phyloP scores from a whole-genome alignment of 1,284 basidiomycete genomes.

The Moesziomyces globuligerus region DNA sequence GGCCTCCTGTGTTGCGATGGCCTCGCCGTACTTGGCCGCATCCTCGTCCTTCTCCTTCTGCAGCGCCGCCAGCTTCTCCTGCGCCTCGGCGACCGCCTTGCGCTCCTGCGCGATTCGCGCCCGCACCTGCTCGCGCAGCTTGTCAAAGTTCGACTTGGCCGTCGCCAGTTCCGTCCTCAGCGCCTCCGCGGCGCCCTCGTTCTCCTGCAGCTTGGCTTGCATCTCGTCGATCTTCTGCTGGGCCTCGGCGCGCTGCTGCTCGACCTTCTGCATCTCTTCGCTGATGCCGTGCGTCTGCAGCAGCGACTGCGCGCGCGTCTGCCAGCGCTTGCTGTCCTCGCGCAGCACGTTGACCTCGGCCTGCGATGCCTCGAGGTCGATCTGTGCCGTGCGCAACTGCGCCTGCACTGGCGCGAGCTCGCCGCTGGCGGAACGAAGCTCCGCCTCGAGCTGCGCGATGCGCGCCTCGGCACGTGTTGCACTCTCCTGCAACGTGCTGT shows the following conservation, averaged over 20 bases:
- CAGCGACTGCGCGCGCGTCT: slow-evolving; percentile 81
- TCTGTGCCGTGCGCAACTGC: slow-evolving; percentile 75
- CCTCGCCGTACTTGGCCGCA: slow-evolving; percentile 35
- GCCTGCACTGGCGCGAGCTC: slow-evolving; percentile 82
- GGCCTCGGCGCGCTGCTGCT: slow-evolving; percentile 57
- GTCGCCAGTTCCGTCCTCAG: slow-evolving; percentile 40
- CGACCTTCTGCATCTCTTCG: slow-evolving; percentile 69
- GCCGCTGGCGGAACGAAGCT: slow-evolving; percentile 68
- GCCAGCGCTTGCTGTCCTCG: slow-evolving; percentile 83
- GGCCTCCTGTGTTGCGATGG: slow-evolving; percentile 34
- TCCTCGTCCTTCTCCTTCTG: slow-evolving; percentile 67
- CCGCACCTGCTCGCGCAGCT: slow-evolving; percentile 59
- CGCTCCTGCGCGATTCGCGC: slow-evolving; percentile 54
- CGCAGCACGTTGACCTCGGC: slow-evolving; percentile 78
- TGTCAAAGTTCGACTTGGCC: slow-evolving; percentile 55
- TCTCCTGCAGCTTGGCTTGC: slow-evolving; percentile 33
- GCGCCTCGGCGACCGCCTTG: slow-evolving; percentile 60
- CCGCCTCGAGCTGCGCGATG: slow-evolving; percentile 70
- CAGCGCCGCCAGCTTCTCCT: slow-evolving; percentile 67
- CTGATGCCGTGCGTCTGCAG: slow-evolving; percentile 87
- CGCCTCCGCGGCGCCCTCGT: slow-evolving; percentile 24
- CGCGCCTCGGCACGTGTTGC: slow-evolving; percentile 76
- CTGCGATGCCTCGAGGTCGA: slow-evolving; percentile 79
- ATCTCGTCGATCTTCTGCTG: slow-evolving; percentile 46
- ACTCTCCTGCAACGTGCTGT: slow-evolving; percentile 82